These are phyloP conservation scores for Dalbergia oliveri DNA, from an alignment of 306 rosid species.

Conservation along the genomic window DNA sequence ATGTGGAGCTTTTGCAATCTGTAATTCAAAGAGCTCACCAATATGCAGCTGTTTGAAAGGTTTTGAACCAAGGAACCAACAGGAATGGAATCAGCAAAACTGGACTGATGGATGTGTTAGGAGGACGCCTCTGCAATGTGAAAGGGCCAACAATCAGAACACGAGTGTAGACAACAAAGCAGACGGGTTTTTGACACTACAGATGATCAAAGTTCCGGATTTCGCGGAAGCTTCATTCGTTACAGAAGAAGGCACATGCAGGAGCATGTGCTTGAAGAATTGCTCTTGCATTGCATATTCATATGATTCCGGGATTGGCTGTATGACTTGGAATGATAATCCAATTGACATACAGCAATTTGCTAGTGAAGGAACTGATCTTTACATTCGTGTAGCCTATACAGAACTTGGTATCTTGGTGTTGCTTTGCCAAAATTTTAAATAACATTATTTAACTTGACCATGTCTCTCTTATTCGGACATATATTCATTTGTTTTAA, in stretches of 20 bases:
- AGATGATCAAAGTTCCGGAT: conserved; percentile 49
- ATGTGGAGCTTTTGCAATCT: conserved; percentile 26
- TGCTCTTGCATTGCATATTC: conserved; percentile 47
- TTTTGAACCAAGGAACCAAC: conserved; percentile 43
- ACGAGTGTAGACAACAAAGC: neutral
- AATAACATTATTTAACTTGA: neutral
- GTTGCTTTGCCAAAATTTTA: neutral
- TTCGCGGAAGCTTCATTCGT: neutral
- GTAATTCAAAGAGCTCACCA: conserved; percentile 11
- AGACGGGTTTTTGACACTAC: neutral
- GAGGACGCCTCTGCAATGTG: conserved; percentile 45
- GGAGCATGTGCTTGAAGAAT: conserved; percentile 29
- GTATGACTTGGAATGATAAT: conserved; percentile 46
- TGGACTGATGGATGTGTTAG: conserved; percentile 43
- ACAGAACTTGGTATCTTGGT: conserved; percentile 40
- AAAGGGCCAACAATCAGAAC: neutral
- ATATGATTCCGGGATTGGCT: conserved; percentile 26
- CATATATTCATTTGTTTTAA: neutral
- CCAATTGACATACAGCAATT: conserved; percentile 5
- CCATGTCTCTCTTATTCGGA: neutral
- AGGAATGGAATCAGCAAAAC: conserved; percentile 42
- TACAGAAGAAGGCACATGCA: neutral
- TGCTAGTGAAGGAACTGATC: conserved; percentile 30
- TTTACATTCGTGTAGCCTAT: conserved; percentile 44
- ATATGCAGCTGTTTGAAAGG: conserved; percentile 58